Evolutionary conservation across 345 rosid species (phyloP).

Genomic region (Iberis pinnata): DNA sequence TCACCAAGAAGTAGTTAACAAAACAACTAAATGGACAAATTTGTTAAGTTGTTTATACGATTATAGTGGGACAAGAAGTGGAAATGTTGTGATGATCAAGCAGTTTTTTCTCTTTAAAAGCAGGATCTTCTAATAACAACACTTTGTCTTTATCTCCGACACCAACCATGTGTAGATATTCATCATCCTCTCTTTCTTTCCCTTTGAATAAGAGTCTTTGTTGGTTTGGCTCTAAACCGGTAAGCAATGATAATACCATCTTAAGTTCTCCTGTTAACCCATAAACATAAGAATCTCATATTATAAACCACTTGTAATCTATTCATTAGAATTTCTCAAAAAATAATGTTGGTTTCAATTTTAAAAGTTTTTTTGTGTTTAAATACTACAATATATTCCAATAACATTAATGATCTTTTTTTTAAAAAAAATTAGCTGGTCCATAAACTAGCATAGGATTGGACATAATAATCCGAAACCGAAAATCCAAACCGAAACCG

Average conservation of each 20-base stretch:
- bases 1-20: conserved; percentile 19
- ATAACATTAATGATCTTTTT: too few species aligned
- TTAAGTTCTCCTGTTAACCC: conserved; percentile 65
- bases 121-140: conserved; percentile 76
- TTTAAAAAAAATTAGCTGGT: too few species aligned
- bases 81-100: conserved; percentile 31
- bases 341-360: too few species aligned
- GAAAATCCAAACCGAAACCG: too few species aligned
- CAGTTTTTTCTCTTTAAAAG: conserved; percentile 68
- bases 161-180: conserved; percentile 87
- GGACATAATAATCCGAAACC: too few species aligned
- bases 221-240: conserved; percentile 66
- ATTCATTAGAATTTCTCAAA: too few species aligned
- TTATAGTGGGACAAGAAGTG: conserved; percentile 43
- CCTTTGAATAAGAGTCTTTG: conserved; percentile 87
- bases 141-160: conserved; percentile 81
- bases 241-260: conserved; percentile 62
- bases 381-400: too few species aligned
- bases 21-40: neutral
- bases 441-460: too few species aligned
- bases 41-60: conserved; percentile 33
- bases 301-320: neutral
- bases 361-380: too few species aligned
- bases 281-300: neutral
- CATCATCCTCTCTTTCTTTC: conserved; percentile 74